Evolutionary conservation across 1,139 yeast species (phyloP).

Genomic region (Pichia sp.): DNA sequence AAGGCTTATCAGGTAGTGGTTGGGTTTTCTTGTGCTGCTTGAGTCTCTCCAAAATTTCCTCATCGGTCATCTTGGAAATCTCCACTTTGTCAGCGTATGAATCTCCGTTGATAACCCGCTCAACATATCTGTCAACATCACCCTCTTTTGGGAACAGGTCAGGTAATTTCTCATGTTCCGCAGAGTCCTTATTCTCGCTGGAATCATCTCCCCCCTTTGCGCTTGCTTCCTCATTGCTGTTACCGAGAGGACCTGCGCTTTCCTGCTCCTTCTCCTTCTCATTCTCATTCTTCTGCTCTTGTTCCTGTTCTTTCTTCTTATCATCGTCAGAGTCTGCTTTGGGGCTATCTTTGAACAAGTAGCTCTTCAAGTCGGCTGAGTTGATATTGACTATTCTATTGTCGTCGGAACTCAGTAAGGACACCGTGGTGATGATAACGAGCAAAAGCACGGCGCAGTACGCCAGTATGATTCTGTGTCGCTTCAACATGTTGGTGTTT

Average conservation of each 20-base stretch:
- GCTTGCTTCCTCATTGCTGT: not conserved
- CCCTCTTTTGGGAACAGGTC: not conserved
- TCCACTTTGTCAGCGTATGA: not conserved
- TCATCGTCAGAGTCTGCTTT: not conserved
- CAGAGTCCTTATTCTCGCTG: too few relatives aligned
- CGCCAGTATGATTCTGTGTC: too few relatives aligned
- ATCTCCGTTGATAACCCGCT: not conserved
- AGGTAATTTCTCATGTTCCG: not conserved
- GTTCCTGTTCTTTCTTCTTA: not conserved
- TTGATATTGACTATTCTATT: too few relatives aligned
- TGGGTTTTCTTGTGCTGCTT: too few relatives aligned
- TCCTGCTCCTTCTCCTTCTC: not conserved
- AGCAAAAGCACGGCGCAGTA: too few relatives aligned
- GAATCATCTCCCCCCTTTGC: too few relatives aligned
- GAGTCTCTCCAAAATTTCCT: constrained; percentile 16
- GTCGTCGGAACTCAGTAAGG: too few relatives aligned
- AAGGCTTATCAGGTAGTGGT: too few relatives aligned
- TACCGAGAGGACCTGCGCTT: not conserved
- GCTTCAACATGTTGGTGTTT: too few relatives aligned
- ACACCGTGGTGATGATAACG: too few relatives aligned
- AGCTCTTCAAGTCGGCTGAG: too few relatives aligned
- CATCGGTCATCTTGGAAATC: constrained; percentile 13
- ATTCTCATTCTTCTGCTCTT: not conserved
- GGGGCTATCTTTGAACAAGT: too few relatives aligned
- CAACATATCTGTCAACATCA: constrained; percentile 1